These are phyloP conservation scores for Parastagonospora avenae DNA, from an alignment of 2,329 filamentous ascomycete genomes.

Conservation along the genomic window DNA sequence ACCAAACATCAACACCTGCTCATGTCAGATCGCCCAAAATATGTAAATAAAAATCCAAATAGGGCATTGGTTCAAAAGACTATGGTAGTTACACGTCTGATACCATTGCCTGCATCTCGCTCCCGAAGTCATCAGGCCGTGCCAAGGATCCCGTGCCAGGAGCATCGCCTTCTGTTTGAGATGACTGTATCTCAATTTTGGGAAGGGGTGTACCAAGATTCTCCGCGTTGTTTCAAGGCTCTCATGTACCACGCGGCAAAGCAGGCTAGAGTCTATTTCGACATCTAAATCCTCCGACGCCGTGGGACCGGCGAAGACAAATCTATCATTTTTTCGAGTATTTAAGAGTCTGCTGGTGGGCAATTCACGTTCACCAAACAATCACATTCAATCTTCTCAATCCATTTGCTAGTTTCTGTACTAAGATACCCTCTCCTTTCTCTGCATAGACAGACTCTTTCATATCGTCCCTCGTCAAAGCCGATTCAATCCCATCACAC, in stretches of 20 bases:
- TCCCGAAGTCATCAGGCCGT: not conserved
- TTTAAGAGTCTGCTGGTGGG: not conserved
- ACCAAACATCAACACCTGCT: not conserved
- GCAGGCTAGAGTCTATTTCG: not conserved
- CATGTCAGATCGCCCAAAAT: not conserved
- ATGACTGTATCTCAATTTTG: not conserved
- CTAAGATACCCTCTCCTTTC: not conserved
- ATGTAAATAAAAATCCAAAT: not conserved
- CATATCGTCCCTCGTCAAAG: not conserved
- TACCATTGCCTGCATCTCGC: not conserved
- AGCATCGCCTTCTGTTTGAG: not conserved
- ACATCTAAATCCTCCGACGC: not conserved
- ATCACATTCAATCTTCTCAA: not conserved
- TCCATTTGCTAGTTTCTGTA: not conserved
- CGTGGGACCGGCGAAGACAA: not conserved
- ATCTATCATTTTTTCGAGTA: not conserved
- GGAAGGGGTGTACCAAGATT: not conserved
- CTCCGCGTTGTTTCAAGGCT: not conserved
- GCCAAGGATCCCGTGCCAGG: not conserved
- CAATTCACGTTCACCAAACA: not conserved
- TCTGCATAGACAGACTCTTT: not conserved
- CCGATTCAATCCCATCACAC: not conserved
- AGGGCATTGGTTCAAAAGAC: not conserved
- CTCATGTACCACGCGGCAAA: not conserved
- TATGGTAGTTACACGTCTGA: not conserved